Conservation (phyloP, 768 basidiomycete species). For the Tremella fuciformis region DNA sequence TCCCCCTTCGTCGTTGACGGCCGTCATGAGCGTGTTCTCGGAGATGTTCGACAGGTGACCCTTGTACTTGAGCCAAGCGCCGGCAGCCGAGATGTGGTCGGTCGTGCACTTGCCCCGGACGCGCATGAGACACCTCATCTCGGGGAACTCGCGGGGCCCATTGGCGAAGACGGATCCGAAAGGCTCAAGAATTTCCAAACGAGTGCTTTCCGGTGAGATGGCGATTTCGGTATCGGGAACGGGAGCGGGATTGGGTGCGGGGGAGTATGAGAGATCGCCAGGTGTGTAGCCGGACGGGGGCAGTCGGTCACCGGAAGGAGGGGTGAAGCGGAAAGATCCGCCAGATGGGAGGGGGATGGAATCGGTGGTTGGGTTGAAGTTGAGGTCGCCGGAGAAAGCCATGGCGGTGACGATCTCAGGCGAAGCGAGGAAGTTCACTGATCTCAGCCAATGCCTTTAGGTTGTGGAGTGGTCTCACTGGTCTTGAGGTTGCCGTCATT, state of each 20-base stretch:
- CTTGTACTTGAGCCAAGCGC: conserved; percentile 98
- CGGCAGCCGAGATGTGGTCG: conserved; percentile 96
- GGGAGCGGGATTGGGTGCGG: conserved; percentile 68
- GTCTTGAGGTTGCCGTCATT: conserved; percentile 93
- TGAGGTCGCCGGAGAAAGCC: conserved; percentile 88
- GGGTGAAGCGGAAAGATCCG: conserved; percentile 72
- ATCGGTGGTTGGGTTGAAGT: conserved; percentile 91
- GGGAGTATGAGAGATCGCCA: conserved; percentile 70
- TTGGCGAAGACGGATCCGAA: conserved; percentile 70
- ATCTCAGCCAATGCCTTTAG: conserved; percentile 4
- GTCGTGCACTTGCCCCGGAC: conserved; percentile 99
- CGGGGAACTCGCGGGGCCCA: conserved; percentile 68
- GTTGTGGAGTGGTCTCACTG: conserved; percentile 17
- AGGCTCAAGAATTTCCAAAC: conserved; percentile 81
- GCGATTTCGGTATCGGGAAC: conserved; percentile 71
- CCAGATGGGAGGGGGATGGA: conserved; percentile 65
- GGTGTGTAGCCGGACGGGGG: conserved; percentile 77
- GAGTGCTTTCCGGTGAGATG: conserved; percentile 73
- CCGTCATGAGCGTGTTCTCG: conserved; percentile 91
- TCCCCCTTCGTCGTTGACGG: conserved; percentile 90
- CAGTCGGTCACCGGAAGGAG: conserved; percentile 80
- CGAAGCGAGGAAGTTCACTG: conserved; percentile 92
- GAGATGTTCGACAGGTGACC: conserved; percentile 92
- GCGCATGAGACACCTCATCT: conserved; percentile 78
- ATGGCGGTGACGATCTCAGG: conserved; percentile 96